A percentile compares a stretch with the other conserved stretches of the same genome.
These are phyloP conservation scores for Vachellia pachyceras DNA, from an alignment of 306 rosid species.

Conservation along the genomic window DNA sequence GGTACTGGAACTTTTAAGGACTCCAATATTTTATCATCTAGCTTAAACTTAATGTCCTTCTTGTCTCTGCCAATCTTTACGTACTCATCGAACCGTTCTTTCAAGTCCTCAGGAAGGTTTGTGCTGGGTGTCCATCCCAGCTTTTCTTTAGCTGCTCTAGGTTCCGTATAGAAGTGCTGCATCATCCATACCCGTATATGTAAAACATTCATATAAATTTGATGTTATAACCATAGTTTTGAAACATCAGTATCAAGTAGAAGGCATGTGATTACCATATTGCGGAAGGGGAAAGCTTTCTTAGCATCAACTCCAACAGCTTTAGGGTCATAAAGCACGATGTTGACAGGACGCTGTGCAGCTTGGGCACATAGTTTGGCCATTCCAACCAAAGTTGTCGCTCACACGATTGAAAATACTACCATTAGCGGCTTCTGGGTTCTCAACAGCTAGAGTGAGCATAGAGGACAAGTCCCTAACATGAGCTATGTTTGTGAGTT, in stretches of 20 bases:
- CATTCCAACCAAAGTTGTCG: constrained; percentile 78
- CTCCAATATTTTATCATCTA: constrained; percentile 84
- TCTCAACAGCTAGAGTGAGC: constrained; percentile 87
- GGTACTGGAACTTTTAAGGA: constrained; percentile 76
- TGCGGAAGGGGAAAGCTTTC: constrained; percentile 96
- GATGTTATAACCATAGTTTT: neutral
- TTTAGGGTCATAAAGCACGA: constrained; percentile 90
- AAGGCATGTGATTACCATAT: constrained; percentile 53
- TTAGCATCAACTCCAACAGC: constrained; percentile 80
- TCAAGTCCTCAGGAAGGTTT: constrained; percentile 78
- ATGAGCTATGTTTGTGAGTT: constrained; percentile 85
- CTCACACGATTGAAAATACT: constrained; percentile 80
- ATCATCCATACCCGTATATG: constrained; percentile 11
- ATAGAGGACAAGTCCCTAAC: constrained; percentile 84
- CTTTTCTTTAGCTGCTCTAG: constrained; percentile 85
- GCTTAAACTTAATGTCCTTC: constrained; percentile 71
- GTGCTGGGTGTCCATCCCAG: constrained; percentile 77
- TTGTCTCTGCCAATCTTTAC: constrained; percentile 88
- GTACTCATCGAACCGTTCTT: constrained; percentile 83
- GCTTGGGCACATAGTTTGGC: constrained; percentile 94
- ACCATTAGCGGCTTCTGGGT: constrained; percentile 67
- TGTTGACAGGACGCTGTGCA: constrained; percentile 76
- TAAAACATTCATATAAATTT: neutral
- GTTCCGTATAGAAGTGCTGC: constrained; percentile 97
- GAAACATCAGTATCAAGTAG: neutral